A percentile compares a stretch with the other conserved stretches of the same genome.
phyloP scores from a whole-genome alignment of 345 rosid species.

The Camelina sativa region DNA sequence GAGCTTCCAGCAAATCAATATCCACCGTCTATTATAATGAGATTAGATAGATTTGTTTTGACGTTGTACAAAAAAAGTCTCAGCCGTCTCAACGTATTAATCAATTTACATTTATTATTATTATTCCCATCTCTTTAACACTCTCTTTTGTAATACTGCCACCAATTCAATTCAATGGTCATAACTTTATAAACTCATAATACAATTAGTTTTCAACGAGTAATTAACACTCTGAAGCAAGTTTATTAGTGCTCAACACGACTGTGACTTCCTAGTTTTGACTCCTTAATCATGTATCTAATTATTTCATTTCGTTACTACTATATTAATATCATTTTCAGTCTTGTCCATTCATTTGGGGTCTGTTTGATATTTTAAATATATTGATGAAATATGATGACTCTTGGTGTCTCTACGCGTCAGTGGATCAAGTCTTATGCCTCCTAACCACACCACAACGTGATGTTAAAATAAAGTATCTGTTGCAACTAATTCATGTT shows the following conservation, averaged over 20 bases:
- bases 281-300: conserved; percentile 4
- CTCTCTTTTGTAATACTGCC: too few relatives aligned
- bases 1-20: background rate
- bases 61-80: conserved; percentile 26
- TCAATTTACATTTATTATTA: conserved; percentile 14
- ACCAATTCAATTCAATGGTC: too few relatives aligned
- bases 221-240: background rate
- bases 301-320: background rate
- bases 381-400: background rate
- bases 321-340: background rate
- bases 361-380: background rate
- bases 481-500: conserved; percentile 25
- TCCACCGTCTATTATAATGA: conserved; percentile 5
- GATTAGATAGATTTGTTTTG: conserved; percentile 37
- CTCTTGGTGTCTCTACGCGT: conserved; percentile 25
- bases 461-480: background rate
- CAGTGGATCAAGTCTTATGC: conserved; percentile 38
- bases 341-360: background rate
- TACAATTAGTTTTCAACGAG: background rate
- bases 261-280: conserved; percentile 24
- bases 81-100: conserved; percentile 5
- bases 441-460: conserved; percentile 36
- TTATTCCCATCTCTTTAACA: background rate
- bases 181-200: too few relatives aligned
- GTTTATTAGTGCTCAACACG: conserved; percentile 24